Conservation (phyloP, 2,329 filamentous ascomycete species). For the Fusarium duplospermum region DNA sequence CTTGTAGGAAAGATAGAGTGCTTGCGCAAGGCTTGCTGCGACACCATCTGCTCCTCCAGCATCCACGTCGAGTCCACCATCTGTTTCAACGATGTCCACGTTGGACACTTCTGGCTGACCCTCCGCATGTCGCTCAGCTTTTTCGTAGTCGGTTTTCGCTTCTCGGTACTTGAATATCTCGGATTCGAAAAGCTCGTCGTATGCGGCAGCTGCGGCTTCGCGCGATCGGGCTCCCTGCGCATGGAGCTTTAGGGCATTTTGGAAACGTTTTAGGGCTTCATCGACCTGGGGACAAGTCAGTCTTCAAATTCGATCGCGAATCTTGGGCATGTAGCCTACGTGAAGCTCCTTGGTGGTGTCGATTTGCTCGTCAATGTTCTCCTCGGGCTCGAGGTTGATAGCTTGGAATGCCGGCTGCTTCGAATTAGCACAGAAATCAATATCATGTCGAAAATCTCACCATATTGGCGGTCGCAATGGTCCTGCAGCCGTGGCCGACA, state of each 20-base stretch:
- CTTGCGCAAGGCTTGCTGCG: conserved; percentile 86
- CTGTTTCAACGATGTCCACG: conserved; percentile 59
- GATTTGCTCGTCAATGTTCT: conserved; percentile 88
- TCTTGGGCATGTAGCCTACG: conserved; percentile 49
- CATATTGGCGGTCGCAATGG: conserved; percentile 37
- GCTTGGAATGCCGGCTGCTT: conserved; percentile 78
- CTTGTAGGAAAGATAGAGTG: conserved; percentile 93
- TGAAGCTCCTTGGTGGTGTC: conserved; percentile 97
- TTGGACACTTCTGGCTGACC: conserved; percentile 54
- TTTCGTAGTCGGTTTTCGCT: conserved; percentile 84
- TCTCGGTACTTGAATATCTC: conserved; percentile 96
- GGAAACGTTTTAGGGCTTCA: conserved; percentile 94
- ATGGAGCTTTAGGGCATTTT: conserved; percentile 90
- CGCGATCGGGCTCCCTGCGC: conserved; percentile 85
- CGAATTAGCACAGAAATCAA: conserved; percentile 23
- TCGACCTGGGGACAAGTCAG: conserved; percentile 71
- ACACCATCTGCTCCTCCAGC: conserved; percentile 76
- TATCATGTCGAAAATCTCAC: conserved; percentile 2
- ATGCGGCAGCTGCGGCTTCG: conserved; percentile 81
- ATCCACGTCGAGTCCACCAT: conserved; percentile 62
- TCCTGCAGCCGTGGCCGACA: conserved; percentile 30
- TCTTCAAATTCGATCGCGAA: neutral
- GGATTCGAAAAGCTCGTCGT: conserved; percentile 85
- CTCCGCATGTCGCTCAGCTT: conserved; percentile 70
- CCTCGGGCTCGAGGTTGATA: conserved; percentile 94